Base-by-base conservation (phyloP, 768 basidiomycete species). In the Mycena floridula region DNA sequence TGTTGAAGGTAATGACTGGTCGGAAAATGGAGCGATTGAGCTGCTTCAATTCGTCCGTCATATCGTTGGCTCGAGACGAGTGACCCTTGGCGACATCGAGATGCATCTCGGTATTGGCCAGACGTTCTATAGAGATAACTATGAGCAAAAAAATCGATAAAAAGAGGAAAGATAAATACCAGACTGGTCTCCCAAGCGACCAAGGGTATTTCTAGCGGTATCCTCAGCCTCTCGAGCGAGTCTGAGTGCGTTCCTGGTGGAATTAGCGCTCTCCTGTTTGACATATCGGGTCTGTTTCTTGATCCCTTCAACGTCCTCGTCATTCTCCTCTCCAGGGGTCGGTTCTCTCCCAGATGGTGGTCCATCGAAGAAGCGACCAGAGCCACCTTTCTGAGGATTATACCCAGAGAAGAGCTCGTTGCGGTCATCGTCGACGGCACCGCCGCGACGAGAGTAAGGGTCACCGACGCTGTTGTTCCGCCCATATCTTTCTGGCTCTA, bases 141-240 rank as follows among this genome's bases (percentile, higher is more conserved):
- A 42, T 22, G 0, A 7, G 2, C 18, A 20, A 21, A 25, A n/a
- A n/a, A n/a, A n/a, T 20, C 36, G 28, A 45, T 28, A 28, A 43
- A 22, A 25, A 13, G 4, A 23, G n/a, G 23, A 5, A n/a, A 7
- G 24, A 22, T 24, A 60, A 79, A 22, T 49, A 95, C 95, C 95
- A 20, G 94, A 97, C 66, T 99, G 95, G 54, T 89, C 84, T 8
- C 89, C 94, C 7, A 99, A 75, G 57, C 80, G 87, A 45, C 61
- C 68, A 16, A 99, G 59, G 4, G 95, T 99, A 47, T 82, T 83
- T 37, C 87, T 70, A 25, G 89, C 95, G 9, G 92, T 95, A 63
- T 99, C 95, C 63, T 97, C 95, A 0, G 95, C 92, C 63, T 98
- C 93, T n/a, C 85, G 74, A 28, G 94, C 95, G 59, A 97, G 74